These are phyloP conservation scores for Mucor sp. DNA, from an alignment of 371 early-diverging fungal genomes.

Conservation along the genomic window DNA sequence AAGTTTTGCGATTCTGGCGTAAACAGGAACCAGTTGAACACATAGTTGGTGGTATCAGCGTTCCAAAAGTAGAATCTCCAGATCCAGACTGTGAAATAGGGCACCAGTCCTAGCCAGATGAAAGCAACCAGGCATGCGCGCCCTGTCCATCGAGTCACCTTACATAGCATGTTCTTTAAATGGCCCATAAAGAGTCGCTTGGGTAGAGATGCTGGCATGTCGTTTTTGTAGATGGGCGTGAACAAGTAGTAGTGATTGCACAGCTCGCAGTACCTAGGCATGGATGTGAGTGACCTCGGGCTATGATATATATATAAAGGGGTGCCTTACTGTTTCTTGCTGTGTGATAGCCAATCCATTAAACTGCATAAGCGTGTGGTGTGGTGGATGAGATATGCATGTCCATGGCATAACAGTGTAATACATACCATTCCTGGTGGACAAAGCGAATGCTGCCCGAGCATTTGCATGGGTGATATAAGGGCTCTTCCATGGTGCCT, in stretches of 20 bases:
- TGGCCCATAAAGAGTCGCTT: conserved; percentile 45
- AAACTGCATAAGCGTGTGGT: conserved; percentile 52
- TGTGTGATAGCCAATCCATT: conserved; percentile 85
- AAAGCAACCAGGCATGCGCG: background rate
- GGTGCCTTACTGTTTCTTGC: conserved; percentile 65
- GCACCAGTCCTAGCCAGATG: conserved; percentile 8
- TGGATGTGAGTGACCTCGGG: background rate
- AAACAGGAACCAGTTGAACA: background rate
- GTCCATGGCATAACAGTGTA: background rate
- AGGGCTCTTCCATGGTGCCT: conserved; percentile 74
- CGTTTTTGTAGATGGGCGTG: conserved; percentile 75
- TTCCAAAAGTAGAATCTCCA: conserved; percentile 11
- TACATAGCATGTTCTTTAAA: background rate
- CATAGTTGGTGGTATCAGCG: background rate
- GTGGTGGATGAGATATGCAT: background rate
- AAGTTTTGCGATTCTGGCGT: background rate
- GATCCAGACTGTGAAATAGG: conserved; percentile 14
- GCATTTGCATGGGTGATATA: conserved; percentile 92
- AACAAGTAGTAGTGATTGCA: conserved; percentile 85
- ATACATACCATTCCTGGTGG: conserved; percentile 80
- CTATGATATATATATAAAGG: background rate
- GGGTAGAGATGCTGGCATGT: conserved; percentile 73
- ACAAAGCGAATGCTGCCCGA: conserved; percentile 90
- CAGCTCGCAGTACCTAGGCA: conserved; percentile 79
- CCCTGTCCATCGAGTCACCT: background rate